Percentiles rank a stretch among this genome's conserved stretches.
Conservation (phyloP, 1,284 basidiomycete genomes). For the Sanguinoderma infundibulare region DNA sequence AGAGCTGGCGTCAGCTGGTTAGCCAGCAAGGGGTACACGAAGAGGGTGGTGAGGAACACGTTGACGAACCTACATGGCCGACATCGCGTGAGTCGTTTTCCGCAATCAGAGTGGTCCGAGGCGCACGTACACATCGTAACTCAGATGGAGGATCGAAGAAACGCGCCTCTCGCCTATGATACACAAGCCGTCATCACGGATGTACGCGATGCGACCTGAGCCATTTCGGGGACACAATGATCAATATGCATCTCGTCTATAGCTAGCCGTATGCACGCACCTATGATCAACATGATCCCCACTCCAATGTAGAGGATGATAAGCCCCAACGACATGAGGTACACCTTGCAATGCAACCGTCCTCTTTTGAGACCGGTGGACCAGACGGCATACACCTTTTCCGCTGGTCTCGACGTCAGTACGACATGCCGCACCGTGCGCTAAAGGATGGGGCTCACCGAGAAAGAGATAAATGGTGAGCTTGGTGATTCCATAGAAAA, state of each 20-base stretch:
- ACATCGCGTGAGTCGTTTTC: background rate
- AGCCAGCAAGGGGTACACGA: constrained; percentile 49
- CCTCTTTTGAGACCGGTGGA: constrained; percentile 21
- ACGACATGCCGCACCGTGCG: background rate
- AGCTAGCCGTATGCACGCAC: constrained; percentile 23
- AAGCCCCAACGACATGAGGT: constrained; percentile 36
- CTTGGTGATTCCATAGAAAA: constrained; percentile 43
- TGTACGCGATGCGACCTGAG: constrained; percentile 41
- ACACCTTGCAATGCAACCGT: constrained; percentile 40
- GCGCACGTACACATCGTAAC: constrained; percentile 43
- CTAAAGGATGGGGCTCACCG: constrained; percentile 21
- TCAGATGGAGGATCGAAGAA: constrained; percentile 45
- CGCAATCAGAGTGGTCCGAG: background rate
- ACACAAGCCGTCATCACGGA: constrained; percentile 42
- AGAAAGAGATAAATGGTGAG: constrained; percentile 46
- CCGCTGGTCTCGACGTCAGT: constrained; percentile 28
- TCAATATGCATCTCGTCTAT: background rate
- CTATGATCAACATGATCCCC: constrained; percentile 38
- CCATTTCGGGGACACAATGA: background rate
- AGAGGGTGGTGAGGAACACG: constrained; percentile 47
- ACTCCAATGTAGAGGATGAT: constrained; percentile 40
- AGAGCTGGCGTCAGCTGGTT: constrained; percentile 39
- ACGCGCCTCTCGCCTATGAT: constrained; percentile 45
- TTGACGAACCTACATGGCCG: constrained; percentile 40
- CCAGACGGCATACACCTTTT: constrained; percentile 45